Evolutionary conservation across 129 eudicot genomes (phyloP).

Genomic region (carrot (Daucus carota)): DNA sequence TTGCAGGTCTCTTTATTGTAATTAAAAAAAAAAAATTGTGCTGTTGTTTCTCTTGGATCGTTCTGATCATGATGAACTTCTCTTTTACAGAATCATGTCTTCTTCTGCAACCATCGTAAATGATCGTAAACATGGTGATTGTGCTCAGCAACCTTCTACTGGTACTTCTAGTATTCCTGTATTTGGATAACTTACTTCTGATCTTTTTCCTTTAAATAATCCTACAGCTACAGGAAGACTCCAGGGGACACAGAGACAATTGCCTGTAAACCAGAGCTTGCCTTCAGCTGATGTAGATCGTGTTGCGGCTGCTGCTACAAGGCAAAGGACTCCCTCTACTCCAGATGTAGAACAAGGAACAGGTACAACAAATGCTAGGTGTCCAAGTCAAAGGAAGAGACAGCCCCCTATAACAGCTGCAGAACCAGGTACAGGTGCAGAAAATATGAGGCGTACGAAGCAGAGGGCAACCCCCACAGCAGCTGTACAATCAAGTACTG

Average conservation of each 20-base stretch:
- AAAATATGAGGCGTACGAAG: background rate
- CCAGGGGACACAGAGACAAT: background rate
- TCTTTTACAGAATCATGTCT: background rate
- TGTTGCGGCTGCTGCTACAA: background rate
- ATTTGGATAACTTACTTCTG: background rate
- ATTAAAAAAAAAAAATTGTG: background rate
- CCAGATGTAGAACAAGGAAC: background rate
- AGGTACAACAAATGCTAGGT: background rate
- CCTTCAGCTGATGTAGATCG: constrained; percentile 1
- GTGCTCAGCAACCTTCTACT: background rate
- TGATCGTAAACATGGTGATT: background rate
- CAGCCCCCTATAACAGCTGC: background rate
- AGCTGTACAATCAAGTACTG: too few species aligned
- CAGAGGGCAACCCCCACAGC: background rate
- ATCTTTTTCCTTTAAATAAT: background rate
- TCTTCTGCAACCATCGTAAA: constrained; percentile 3
- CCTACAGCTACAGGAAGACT: background rate
- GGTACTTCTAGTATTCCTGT: background rate
- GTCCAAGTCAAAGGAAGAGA: background rate
- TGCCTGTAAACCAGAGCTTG: background rate
- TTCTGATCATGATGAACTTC: background rate
- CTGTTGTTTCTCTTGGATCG: background rate
- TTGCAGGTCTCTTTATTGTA: background rate
- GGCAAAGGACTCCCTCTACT: background rate
- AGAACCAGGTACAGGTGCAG: background rate